phyloP scores from a whole-genome alignment of 139 green algal species.

The Pedinophyceae sp. region DNA sequence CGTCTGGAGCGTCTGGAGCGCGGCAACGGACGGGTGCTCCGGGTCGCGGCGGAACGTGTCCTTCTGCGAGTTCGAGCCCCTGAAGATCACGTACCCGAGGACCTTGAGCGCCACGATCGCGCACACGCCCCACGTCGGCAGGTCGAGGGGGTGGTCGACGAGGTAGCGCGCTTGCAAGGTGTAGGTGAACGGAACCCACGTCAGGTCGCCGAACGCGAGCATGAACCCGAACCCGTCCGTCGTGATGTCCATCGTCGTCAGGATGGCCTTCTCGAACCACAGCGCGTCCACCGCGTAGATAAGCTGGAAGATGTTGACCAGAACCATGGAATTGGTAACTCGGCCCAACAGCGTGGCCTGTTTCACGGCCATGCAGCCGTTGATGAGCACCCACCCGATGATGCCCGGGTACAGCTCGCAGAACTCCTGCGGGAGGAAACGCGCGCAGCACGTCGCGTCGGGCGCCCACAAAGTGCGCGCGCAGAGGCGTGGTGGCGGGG shows the following conservation, averaged over 20 bases:
- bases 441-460: too few species aligned
- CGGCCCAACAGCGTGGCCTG: slow-evolving; percentile 14
- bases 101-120: slow-evolving; percentile 51
- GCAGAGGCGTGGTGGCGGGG: too few species aligned
- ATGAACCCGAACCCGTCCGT: slow-evolving; percentile 97
- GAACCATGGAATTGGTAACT: slow-evolving; percentile 50
- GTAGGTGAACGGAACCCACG: slow-evolving; percentile 96
- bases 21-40: slow-evolving; percentile 31
- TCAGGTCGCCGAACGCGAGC: slow-evolving; percentile 90
- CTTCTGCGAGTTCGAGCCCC: slow-evolving; percentile 89
- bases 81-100: slow-evolving; percentile 79
- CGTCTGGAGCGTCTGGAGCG: slow-evolving; percentile 46
- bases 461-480: too few species aligned
- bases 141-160: slow-evolving; percentile 34
- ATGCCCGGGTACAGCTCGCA: slow-evolving; percentile 80
- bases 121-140: slow-evolving; percentile 19
- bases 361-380: slow-evolving; percentile 51
- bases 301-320: slow-evolving; percentile 69
- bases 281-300: slow-evolving; percentile 46
- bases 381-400: slow-evolving; percentile 44
- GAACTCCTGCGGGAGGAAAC: too few species aligned
- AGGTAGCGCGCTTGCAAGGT: slow-evolving; percentile 63
- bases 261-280: slow-evolving; percentile 59
- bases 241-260: slow-evolving; percentile 98
- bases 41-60: slow-evolving; percentile 68